Base-by-base conservation (phyloP, 1,284 basidiomycete genomes). In the Laetiporus sulphureus region DNA sequence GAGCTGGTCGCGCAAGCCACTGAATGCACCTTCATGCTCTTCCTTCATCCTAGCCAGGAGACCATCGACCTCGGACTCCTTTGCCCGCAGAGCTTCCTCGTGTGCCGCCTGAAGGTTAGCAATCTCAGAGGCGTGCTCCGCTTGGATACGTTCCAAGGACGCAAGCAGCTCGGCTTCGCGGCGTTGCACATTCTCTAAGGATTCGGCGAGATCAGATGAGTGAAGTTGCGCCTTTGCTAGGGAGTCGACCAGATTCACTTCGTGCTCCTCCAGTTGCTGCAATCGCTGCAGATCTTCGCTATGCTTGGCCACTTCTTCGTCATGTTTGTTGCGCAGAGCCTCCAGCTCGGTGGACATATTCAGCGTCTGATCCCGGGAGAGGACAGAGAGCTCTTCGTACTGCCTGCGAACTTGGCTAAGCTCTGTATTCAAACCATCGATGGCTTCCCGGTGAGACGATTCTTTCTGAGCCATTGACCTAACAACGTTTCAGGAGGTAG, bases 381-480 rank as follows among this genome's bases (percentile, higher is more conserved):
- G 69, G 3, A 79, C 73, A 13, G 77, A 80, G 16, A 94, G 67
- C 42, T 86, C 86, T 52, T 93, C 89, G 43, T 88, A 74, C 57
- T 91, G 84, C 32, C 83, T 73, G 40, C 77, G 77, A 21, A 89
- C 72, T 49, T 79, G 74, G n/a, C 50, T 57, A 7, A 94, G 68
- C 55, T 93, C 76, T 11, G 65, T 60, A 24, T 78, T 77, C 45
- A 95, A 69, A n/a, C 66, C 65, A 35, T 88, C 79, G 12, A 92
- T 80, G 20, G 72, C 57, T 55, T 93, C 88, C 18, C 78, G 77
- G 61, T 95, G 91, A 36, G 77, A 69, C 2, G 87, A 86, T 62
- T 96, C 91, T 60, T 95, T 95, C 66, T 91, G 85, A 2, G 91
- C 91, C 92, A 96, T 95, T 1, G 92, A 89, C 45, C 90, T 91